phyloP scores from a whole-genome alignment of 169 alveolate species.

The Eimeria maxima region DNA sequence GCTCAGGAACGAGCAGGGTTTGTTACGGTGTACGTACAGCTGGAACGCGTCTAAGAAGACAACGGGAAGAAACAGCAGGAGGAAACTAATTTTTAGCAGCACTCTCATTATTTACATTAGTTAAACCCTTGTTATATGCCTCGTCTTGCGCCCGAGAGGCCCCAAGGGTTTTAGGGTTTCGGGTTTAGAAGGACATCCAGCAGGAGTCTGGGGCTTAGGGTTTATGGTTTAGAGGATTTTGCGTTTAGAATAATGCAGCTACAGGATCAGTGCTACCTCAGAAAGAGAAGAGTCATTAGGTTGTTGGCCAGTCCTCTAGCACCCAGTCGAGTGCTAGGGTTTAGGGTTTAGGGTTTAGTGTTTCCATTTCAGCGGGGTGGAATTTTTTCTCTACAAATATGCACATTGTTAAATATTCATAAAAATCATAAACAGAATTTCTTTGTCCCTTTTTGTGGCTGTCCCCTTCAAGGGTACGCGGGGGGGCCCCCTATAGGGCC shows the following conservation, averaged over 20 bases:
- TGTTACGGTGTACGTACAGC: slow-evolving; percentile 15
- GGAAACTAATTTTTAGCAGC: background rate
- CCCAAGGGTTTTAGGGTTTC: background rate
- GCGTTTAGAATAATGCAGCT: background rate
- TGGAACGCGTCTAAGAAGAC: background rate
- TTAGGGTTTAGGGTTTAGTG: slow-evolving; percentile 59
- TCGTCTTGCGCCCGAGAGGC: background rate
- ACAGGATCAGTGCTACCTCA: no score
- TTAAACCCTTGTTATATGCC: background rate
- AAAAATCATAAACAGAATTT: background rate
- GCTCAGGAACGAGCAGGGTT: background rate
- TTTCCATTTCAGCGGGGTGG: background rate
- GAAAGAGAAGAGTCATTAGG: background rate
- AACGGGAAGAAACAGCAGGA: background rate
- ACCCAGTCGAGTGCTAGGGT: background rate
- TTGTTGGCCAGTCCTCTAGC: background rate
- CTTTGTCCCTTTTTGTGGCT: background rate
- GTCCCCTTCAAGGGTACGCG: no score
- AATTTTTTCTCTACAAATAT: background rate
- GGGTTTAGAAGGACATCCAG: background rate
- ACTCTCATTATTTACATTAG: background rate
- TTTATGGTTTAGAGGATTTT: background rate
- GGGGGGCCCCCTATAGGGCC: no score
- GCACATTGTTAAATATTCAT: no score
- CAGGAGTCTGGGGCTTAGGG: background rate